Conservation (phyloP, 176 grass and related monocot genomes). For the Chrysopogon serrulatus region DNA sequence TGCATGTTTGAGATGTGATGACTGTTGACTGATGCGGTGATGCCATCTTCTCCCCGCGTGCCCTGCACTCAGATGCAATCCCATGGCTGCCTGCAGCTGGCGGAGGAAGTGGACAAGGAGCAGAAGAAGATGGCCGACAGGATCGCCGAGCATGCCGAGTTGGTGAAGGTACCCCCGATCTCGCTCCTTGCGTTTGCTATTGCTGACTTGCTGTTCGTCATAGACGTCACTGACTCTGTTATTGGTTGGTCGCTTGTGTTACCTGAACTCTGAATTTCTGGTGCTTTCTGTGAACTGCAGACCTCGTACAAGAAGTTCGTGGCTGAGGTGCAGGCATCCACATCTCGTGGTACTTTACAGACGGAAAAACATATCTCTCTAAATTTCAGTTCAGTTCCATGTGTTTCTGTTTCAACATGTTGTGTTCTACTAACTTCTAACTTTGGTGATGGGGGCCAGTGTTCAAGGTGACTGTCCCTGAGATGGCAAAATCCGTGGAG, state of each 20-base stretch:
- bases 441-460: not conserved
- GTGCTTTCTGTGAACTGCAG: constrained; percentile 22
- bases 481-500: constrained; percentile 27
- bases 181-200: not conserved
- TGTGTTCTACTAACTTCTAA: constrained; percentile 7
- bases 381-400: not conserved
- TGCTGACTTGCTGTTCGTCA: not conserved
- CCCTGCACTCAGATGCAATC: constrained; percentile 42
- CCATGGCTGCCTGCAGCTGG: constrained; percentile 45
- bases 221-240: not conserved
- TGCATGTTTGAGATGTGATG: not conserved
- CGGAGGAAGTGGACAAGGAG: constrained; percentile 46
- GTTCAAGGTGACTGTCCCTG: constrained; percentile 50
- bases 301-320: constrained; percentile 51
- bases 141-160: constrained; percentile 28
- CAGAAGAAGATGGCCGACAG: constrained; percentile 42
- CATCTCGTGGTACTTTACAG: constrained; percentile 43
- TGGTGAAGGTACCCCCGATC: constrained; percentile 30
- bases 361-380: not conserved
- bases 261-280: not conserved
- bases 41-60: not conserved
- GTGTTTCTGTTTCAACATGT: not conserved
- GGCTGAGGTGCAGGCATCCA: constrained; percentile 49
- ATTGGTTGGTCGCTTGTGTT: not conserved
- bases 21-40: too few relatives aligned